A percentile compares a stretch with the other conserved stretches of the same genome.
phyloP scores from a whole-genome alignment of 805 yeast genomes.

The Komagataella pastoris region DNA sequence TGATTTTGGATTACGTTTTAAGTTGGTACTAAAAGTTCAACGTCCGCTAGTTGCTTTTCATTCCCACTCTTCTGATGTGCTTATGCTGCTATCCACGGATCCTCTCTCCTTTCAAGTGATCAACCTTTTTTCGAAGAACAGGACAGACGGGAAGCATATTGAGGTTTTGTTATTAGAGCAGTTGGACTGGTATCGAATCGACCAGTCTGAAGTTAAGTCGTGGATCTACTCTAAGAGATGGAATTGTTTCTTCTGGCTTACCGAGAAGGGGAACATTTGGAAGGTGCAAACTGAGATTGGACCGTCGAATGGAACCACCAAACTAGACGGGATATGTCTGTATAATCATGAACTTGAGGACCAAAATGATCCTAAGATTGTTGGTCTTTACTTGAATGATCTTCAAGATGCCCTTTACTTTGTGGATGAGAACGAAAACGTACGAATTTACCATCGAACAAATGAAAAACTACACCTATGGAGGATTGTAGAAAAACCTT shows the following conservation, averaged over 20 bases:
- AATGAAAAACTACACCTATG: slow-evolving; percentile 17
- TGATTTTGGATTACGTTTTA: slow-evolving; percentile 18
- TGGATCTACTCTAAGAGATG: slow-evolving; percentile 10
- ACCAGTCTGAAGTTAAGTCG: slow-evolving; percentile 7
- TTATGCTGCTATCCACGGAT: slow-evolving; percentile 14
- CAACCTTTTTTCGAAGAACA: slow-evolving; percentile 7
- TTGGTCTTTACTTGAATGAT: slow-evolving; percentile 22
- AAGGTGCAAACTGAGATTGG: slow-evolving; percentile 7
- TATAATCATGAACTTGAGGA: background rate
- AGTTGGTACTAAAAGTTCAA: slow-evolving; percentile 20
- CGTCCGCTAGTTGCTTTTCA: slow-evolving; percentile 17
- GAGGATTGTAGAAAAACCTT: slow-evolving; percentile 20
- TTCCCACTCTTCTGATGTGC: slow-evolving; percentile 11
- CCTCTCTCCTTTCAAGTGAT: slow-evolving; percentile 22
- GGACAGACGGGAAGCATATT: slow-evolving; percentile 12
- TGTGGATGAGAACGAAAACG: slow-evolving; percentile 20
- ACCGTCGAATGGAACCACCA: background rate
- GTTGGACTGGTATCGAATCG: slow-evolving; percentile 17
- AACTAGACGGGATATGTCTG: background rate
- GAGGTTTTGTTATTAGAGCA: slow-evolving; percentile 16
- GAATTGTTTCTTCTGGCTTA: slow-evolving; percentile 17
- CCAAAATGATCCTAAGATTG: slow-evolving; percentile 5
- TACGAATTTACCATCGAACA: slow-evolving; percentile 22
- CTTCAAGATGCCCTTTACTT: slow-evolving; percentile 26
- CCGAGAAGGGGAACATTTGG: slow-evolving; percentile 16